Base-by-base conservation (phyloP, 202 grass and related monocot species). In the Hordeum pubiflorum region DNA sequence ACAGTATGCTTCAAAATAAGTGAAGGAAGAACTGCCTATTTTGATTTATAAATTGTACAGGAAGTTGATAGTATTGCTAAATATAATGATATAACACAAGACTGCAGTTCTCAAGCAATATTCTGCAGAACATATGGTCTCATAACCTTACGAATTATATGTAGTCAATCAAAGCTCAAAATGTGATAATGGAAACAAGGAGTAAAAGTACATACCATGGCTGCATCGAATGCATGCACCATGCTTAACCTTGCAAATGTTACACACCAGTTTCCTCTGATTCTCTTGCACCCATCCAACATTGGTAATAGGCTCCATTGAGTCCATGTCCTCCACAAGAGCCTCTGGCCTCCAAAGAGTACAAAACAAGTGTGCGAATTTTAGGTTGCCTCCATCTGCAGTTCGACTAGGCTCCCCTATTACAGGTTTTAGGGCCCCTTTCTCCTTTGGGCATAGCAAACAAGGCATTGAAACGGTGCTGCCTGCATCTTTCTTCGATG, bases 221-320 rank as follows among this genome's bases (percentile, higher is more conserved):
- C 92, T 99, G 75, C 96, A 99, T 59, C 96, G 88, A 57, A 99
- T 31, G 71, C 96, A 99, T 76, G 86, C 92, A 76, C 96, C 96
- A 82, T 93, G 85, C 87, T 93, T 99, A 70, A 96, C 79, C 83
- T 99, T 99, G 81, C 96, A 99, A 37, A 99, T 88, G n/a, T 74
- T 93, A 79, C 96, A 99, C 3, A 91, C 73, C 66, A 99, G 82
- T 55, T 93, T 96, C 81, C 75, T 87, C 12, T 87, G 86, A 64
- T 84, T 91, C 50, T 92, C 86, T 71, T 83, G 88, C 65, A 91
- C 68, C 69, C 79, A 68, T 81, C 57, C 81, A 23, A 82, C 26
- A 56, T 91, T 90, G 41, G 83, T 84, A 87, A 93, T 48, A 24
- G 93, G 92, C 33, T 95, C 89, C 96, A 99, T 93, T 77, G 75